phyloP scores from a whole-genome alignment of 2,329 filamentous ascomycete genomes.

The Claviceps humidiphila region DNA sequence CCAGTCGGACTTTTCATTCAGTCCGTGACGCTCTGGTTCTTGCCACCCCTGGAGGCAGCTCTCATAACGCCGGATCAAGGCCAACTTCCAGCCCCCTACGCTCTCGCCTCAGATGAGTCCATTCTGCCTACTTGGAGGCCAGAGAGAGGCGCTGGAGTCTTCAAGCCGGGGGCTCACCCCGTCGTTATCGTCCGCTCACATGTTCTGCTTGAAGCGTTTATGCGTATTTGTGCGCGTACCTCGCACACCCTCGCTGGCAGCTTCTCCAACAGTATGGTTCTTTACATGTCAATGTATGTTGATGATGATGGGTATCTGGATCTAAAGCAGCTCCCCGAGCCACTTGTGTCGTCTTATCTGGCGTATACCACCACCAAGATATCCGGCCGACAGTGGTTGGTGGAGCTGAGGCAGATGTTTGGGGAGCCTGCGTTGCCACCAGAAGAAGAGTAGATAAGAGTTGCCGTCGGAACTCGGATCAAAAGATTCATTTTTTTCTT shows the following conservation, averaged over 20 bases:
- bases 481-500: background rate
- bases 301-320: constrained; percentile 3
- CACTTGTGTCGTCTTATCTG: background rate
- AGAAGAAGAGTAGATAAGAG: too few relatives aligned
- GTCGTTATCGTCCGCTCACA: background rate
- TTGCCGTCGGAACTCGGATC: too few relatives aligned
- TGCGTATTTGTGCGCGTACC: constrained; percentile 1
- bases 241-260: background rate
- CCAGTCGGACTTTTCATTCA: background rate
- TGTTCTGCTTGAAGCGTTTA: constrained; percentile 1
- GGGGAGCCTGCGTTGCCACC: background rate
- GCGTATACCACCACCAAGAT: background rate
- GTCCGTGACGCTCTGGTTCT: constrained; percentile 1
- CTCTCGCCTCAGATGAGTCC: background rate
- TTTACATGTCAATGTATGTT: background rate
- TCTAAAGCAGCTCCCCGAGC: background rate
- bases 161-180: background rate
- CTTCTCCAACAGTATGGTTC: constrained; percentile 1
- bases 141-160: background rate
- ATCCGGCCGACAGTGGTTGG: background rate
- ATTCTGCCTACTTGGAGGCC: background rate
- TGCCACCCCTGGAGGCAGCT: background rate
- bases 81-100: background rate
- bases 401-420: background rate
- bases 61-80: background rate